phyloP scores from a whole-genome alignment of 2,329 filamentous ascomycete genomes.

The Penicillium sp. region DNA sequence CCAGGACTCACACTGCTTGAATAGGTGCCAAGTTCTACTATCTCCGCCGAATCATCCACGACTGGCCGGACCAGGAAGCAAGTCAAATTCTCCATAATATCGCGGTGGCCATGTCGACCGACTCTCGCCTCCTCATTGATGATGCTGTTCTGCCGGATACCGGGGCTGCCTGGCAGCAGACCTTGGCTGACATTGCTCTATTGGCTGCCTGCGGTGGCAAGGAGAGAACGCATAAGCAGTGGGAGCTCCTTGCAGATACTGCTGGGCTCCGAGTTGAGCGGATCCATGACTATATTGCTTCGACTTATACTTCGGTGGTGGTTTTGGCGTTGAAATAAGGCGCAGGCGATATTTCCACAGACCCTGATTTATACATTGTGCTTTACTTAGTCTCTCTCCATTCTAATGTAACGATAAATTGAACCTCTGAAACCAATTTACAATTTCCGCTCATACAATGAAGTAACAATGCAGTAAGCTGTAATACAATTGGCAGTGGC shows the following conservation, averaged over 20 bases:
- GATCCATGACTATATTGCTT: constrained; percentile 21
- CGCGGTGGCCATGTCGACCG: constrained; percentile 18
- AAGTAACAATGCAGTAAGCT: too few species aligned
- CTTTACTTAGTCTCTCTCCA: too few species aligned
- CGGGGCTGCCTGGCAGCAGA: constrained; percentile 20
- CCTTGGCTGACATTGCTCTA: constrained; percentile 24
- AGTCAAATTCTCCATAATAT: constrained; percentile 39
- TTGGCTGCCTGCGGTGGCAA: constrained; percentile 23
- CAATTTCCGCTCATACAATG: too few species aligned
- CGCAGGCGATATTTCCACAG: too few species aligned
- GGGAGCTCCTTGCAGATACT: constrained; percentile 16
- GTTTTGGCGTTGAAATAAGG: constrained; percentile 18
- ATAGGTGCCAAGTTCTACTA: constrained; percentile 34
- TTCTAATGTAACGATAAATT: too few species aligned
- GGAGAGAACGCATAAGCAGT: constrained; percentile 21
- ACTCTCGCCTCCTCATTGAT: constrained; percentile 48
- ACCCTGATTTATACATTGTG: too few species aligned
- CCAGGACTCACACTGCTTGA: not conserved
- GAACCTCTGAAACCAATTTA: too few species aligned
- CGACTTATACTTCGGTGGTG: constrained; percentile 21
- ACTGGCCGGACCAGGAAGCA: constrained; percentile 31
- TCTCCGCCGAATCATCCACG: constrained; percentile 34
- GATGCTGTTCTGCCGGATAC: constrained; percentile 49
- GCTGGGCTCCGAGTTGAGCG: constrained; percentile 21
- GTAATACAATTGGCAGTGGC: too few species aligned